phyloP scores from a whole-genome alignment of 192 early-diverging fungal genomes.

The Phycomyces blakesleeanus region DNA sequence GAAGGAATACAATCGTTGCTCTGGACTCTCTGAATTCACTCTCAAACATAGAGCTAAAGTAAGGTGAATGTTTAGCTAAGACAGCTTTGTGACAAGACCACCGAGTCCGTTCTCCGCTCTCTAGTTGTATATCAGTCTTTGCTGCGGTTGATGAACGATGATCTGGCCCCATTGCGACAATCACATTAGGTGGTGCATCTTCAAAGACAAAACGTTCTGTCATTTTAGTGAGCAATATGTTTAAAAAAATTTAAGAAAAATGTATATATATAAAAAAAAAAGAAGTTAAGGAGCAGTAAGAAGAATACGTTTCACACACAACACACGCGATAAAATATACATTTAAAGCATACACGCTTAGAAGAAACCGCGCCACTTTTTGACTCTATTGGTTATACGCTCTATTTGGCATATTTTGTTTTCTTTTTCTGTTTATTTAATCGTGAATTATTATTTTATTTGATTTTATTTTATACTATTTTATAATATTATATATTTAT shows the following conservation, averaged over 20 bases:
- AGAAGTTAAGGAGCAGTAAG: background rate
- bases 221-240: background rate
- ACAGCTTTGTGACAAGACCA: constrained; percentile 25
- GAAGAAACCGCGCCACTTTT: background rate
- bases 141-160: background rate
- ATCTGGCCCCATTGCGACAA: constrained; percentile 10
- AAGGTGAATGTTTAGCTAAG: constrained; percentile 10
- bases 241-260: constrained; percentile 1
- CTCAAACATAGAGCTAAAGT: constrained; percentile 34
- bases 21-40: constrained; percentile 24
- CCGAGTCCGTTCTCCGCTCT: constrained; percentile 3
- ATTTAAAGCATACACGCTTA: no score
- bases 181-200: constrained; percentile 6
- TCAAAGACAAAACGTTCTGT: background rate
- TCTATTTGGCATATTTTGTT: background rate
- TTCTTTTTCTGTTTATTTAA: background rate
- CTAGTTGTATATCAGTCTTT: background rate
- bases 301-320: background rate
- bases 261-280: background rate
- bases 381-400: background rate
- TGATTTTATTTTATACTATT: no score
- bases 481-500: no score
- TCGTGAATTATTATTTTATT: no score
- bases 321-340: background rate
- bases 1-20: constrained; percentile 24